These are phyloP conservation scores for Mortierella sp. DNA, from an alignment of 371 early-diverging fungal species.

Conservation along the genomic window DNA sequence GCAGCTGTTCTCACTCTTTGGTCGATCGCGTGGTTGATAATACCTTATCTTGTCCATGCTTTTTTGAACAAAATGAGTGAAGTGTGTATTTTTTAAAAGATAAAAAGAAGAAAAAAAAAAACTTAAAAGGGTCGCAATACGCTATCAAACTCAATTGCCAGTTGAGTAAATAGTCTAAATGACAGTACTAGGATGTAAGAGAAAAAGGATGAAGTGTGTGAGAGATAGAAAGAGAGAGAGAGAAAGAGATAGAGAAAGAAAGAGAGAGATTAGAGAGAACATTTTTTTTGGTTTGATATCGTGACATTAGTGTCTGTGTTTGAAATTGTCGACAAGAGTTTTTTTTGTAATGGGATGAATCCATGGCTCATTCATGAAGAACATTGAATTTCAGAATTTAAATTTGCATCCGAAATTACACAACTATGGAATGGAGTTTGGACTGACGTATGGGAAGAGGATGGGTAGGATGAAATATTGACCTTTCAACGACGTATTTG, in stretches of 20 bases:
- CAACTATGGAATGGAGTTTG: neutral
- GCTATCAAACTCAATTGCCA: neutral
- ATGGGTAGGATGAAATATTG: neutral
- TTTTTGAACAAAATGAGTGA: neutral
- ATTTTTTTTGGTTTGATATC: neutral
- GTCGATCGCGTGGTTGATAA: conserved; percentile 9
- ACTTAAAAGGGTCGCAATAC: neutral
- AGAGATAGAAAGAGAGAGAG: conserved; percentile 3
- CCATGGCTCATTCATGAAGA: no score
- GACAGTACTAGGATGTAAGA: no score
- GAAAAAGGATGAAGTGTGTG: no score
- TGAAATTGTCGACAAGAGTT: no score
- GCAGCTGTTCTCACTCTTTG: conserved; percentile 7
- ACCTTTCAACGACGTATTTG: neutral
- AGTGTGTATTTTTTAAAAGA: neutral
- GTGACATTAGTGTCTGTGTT: neutral
- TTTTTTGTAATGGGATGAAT: neutral
- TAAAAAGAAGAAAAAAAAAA: no score
- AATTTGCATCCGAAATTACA: neutral
- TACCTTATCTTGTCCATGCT: conserved; percentile 24
- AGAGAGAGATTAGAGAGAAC: neutral
- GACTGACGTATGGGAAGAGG: neutral
- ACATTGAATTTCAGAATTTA: conserved; percentile 1
- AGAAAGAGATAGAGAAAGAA: conserved; percentile 4
- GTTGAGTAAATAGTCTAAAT: neutral